A percentile compares a stretch with the other conserved stretches of the same genome.
These are phyloP conservation scores for Cucurbita argyrosperma DNA, from an alignment of 306 rosid species.

Conservation along the genomic window DNA sequence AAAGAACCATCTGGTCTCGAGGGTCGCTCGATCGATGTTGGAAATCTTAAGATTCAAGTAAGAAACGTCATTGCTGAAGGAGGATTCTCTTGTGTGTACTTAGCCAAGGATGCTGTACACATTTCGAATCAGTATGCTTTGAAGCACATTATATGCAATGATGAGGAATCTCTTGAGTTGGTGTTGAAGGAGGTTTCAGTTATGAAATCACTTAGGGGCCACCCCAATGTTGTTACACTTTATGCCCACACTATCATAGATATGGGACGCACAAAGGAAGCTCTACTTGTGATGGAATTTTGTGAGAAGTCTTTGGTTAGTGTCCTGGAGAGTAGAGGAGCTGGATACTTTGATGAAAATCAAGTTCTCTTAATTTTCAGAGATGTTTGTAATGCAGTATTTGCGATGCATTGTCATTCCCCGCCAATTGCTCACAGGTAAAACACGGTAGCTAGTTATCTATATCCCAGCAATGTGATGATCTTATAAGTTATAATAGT, in stretches of 20 bases:
- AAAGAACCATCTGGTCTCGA: conserved; percentile 82
- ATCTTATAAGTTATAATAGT: neutral
- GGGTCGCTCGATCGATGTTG: conserved; percentile 78
- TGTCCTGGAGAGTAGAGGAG: conserved; percentile 83
- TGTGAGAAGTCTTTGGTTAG: conserved; percentile 79
- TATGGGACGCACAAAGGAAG: conserved; percentile 93
- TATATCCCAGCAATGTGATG: too few relatives aligned
- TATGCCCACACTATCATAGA: conserved; percentile 63
- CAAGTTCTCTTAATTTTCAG: conserved; percentile 76
- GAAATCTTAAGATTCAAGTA: conserved; percentile 65
- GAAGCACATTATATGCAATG: conserved; percentile 87
- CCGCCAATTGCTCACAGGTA: conserved; percentile 96
- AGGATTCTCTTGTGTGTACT: conserved; percentile 89
- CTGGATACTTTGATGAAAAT: conserved; percentile 74
- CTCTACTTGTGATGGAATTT: conserved; percentile 79
- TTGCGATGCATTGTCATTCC: conserved; percentile 85
- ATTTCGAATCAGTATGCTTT: conserved; percentile 87
- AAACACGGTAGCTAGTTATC: conserved; percentile 10
- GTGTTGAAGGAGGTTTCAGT: conserved; percentile 76
- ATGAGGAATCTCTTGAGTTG: conserved; percentile 69
- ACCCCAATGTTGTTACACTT: conserved; percentile 80
- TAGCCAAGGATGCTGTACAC: conserved; percentile 69
- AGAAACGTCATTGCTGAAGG: conserved; percentile 86
- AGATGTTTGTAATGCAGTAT: conserved; percentile 83
- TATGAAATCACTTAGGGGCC: conserved; percentile 71